These are phyloP conservation scores for Xylaria bambusicola DNA, from an alignment of 495 filamentous ascomycete species.

Conservation along the genomic window DNA sequence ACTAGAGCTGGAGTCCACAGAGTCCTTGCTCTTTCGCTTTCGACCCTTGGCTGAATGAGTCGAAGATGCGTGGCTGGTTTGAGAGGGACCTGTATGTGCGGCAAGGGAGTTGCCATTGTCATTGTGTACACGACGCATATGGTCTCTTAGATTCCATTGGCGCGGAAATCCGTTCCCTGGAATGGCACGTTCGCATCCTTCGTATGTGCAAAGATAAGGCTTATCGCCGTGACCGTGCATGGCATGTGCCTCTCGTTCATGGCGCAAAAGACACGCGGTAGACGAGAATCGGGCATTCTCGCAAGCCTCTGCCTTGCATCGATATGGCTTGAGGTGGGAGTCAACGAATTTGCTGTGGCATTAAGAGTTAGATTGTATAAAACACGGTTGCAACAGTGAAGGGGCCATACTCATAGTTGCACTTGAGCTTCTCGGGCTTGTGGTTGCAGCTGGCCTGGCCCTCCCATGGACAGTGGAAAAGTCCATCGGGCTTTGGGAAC, in stretches of 20 bases:
- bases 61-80: slow-evolving; percentile 34
- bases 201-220: slow-evolving; percentile 80
- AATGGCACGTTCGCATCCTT: slow-evolving; percentile 78
- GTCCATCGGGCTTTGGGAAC: slow-evolving; percentile 65
- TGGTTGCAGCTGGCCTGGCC: slow-evolving; percentile 75
- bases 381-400: slow-evolving; percentile 17
- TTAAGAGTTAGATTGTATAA: slow-evolving; percentile 17
- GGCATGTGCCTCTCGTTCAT: slow-evolving; percentile 91
- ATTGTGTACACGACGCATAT: slow-evolving; percentile 92
- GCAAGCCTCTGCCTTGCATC: slow-evolving; percentile 80
- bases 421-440: slow-evolving; percentile 88
- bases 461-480: slow-evolving; percentile 90
- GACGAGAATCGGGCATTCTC: slow-evolving; percentile 83
- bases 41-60: slow-evolving; percentile 44
- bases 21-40: slow-evolving; percentile 53
- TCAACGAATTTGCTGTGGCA: slow-evolving; percentile 83
- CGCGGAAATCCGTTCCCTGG: slow-evolving; percentile 85
- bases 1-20: slow-evolving; percentile 45
- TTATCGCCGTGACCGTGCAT: slow-evolving; percentile 93
- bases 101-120: slow-evolving; percentile 55
- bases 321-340: slow-evolving; percentile 90
- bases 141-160: slow-evolving; percentile 90
- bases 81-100: slow-evolving; percentile 35
- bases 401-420: slow-evolving; percentile 86
- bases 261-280: slow-evolving; percentile 90